Evolutionary conservation across 345 rosid genomes (phyloP), one percentile per base, ranked within the genome.

Genomic region (Murraya paniculata): DNA sequence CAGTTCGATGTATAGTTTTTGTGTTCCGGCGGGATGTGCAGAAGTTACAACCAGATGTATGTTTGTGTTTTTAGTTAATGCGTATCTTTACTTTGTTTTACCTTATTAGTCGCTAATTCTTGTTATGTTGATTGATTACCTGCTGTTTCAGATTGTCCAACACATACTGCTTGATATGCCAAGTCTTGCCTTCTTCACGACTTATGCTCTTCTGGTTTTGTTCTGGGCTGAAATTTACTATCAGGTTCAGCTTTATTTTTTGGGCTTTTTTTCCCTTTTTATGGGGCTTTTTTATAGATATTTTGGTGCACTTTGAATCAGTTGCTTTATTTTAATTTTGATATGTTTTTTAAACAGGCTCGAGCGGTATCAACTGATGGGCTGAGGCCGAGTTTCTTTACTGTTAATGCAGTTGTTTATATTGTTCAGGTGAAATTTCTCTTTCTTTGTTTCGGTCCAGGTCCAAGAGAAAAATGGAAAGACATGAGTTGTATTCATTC

Each of bases 151-250:
- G 98, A 89, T 94, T 81, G 31, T 91, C 77, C 93, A 85, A 88
- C 95, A 90, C 77, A 80, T 94, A 64, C 77, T 93, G 80, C 93
- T 94, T 82, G 97, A 93, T 85, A 21, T 93, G 84, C 98, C 98
- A 8, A 91, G 98, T 76, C 94, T 94, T 79, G 93, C 90, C 64
- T 94, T 93, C 89, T 91, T 93, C 93, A 91, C 98, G 1, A 94
- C 98, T 3, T 94, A 91, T 61, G 93, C 94, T 3, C 98, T 94
- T 39, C 59, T 94, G 76, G 97, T 94, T 71, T 92, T 94, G 82
- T 94, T 94, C 80, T 94, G 98, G 98, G 98, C 98, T 2, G 98
- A 94, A 84, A 94, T 94, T 65, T 94, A 94, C 83, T 90, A 92
- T 78, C 98, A 94, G 98, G 98, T 91, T 22, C 10, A 65, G 18